Conservation (phyloP, 2,329 filamentous ascomycete genomes). For the Colletotrichum salicis region DNA sequence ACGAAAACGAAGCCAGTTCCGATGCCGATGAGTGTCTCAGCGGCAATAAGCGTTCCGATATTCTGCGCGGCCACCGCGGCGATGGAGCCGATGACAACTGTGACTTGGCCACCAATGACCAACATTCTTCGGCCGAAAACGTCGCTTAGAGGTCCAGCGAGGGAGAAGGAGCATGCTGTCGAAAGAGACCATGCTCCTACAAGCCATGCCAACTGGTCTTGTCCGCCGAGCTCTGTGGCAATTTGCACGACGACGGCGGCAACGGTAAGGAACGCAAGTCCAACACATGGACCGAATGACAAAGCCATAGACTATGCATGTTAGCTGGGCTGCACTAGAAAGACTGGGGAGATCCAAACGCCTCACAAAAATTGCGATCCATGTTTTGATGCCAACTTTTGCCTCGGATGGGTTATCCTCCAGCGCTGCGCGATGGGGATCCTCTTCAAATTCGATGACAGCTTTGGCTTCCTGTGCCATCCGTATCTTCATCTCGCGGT, state of each 20-base stretch:
- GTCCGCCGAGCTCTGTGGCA: conserved; percentile 23
- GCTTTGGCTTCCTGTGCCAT: conserved; percentile 31
- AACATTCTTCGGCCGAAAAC: conserved; percentile 29
- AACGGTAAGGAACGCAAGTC: conserved; percentile 28
- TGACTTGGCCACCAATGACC: conserved; percentile 28
- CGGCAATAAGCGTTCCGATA: conserved; percentile 41
- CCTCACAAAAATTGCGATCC: conserved; percentile 32
- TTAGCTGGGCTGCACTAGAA: background rate
- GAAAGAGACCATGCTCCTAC: conserved; percentile 34
- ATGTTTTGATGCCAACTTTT: conserved; percentile 31
- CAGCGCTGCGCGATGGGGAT: conserved; percentile 34
- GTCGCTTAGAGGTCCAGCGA: conserved; percentile 33
- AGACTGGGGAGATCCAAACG: no score
- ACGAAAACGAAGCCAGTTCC: conserved; percentile 47
- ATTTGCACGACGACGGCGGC: conserved; percentile 32
- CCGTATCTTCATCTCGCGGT: conserved; percentile 41
- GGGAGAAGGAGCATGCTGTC: conserved; percentile 34
- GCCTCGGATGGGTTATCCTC: conserved; percentile 31
- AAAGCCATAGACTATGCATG: conserved; percentile 24
- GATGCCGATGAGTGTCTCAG: conserved; percentile 45
- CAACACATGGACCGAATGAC: conserved; percentile 31
- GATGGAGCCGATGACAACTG: conserved; percentile 36
- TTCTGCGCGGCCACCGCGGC: conserved; percentile 41
- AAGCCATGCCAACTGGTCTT: conserved; percentile 29
- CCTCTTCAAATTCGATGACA: conserved; percentile 34